phyloP scores from a whole-genome alignment of 1,284 basidiomycete genomes.

The Apiotrichum siamense region DNA sequence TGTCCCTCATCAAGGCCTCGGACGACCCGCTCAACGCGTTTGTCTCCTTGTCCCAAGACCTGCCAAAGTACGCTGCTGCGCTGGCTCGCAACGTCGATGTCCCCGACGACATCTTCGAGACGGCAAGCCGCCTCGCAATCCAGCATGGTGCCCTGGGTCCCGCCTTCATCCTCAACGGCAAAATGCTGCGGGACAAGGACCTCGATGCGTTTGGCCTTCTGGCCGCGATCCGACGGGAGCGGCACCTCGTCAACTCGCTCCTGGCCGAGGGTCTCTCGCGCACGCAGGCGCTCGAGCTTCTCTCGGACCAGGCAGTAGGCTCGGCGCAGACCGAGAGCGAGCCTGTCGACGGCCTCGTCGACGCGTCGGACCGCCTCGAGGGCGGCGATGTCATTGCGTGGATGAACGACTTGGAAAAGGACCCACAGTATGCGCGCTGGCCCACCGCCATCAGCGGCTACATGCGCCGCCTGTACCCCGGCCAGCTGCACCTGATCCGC shows the following conservation, averaged over 20 bases:
- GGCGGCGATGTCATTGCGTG: conserved; percentile 68
- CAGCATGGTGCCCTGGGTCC: conserved; percentile 23
- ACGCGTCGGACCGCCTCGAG: conserved; percentile 79
- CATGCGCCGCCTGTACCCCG: conserved; percentile 51
- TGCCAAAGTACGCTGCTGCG: conserved; percentile 72
- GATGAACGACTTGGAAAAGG: conserved; percentile 86
- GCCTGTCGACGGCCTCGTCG: conserved; percentile 68
- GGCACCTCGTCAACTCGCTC: conserved; percentile 59
- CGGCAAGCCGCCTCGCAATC: conserved; percentile 54
- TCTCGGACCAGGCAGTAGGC: conserved; percentile 60
- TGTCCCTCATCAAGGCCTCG: conserved; percentile 64
- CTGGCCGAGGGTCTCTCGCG: conserved; percentile 59
- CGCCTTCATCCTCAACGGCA: conserved; percentile 71
- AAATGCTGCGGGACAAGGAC: conserved; percentile 57
- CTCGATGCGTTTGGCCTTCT: conserved; percentile 66
- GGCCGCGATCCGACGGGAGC: conserved; percentile 66
- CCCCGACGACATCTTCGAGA: conserved; percentile 51
- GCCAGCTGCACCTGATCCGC: conserved; percentile 64
- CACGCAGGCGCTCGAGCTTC: conserved; percentile 61
- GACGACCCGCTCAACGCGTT: conserved; percentile 58
- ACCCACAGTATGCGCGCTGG: conserved; percentile 47
- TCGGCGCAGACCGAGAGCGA: conserved; percentile 52
- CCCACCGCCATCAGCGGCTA: conserved; percentile 27
- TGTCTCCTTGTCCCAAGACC: conserved; percentile 71
- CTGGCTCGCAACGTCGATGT: conserved; percentile 60